phyloP scores from a whole-genome alignment of 179 eudicot species.

The Patellifolia procumbens region DNA sequence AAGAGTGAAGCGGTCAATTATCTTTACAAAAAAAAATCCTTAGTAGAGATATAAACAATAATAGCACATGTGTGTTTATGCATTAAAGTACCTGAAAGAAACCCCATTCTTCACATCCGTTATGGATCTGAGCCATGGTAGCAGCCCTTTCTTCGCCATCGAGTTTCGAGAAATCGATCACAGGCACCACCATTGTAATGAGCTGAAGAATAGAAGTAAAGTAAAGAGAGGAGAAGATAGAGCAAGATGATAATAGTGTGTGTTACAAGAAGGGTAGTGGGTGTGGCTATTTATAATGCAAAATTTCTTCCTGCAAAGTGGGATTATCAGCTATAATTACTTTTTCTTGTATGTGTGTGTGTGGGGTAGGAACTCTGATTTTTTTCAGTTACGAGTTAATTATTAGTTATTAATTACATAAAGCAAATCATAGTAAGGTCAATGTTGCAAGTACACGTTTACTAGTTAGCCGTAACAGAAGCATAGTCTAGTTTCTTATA shows the following conservation, averaged over 20 bases:
- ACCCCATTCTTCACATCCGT: constrained; percentile 90
- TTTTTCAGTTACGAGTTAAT: constrained; percentile 11
- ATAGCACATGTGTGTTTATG: too few species aligned
- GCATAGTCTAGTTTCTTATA: constrained; percentile 23
- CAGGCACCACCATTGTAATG: constrained; percentile 76
- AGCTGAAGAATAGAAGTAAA: background rate
- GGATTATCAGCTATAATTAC: constrained; percentile 21
- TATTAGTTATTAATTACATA: constrained; percentile 33
- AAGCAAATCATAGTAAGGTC: constrained; percentile 28
- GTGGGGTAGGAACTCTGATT: constrained; percentile 27
- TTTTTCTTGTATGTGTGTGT: background rate
- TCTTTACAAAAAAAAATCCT: too few species aligned
- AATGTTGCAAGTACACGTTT: constrained; percentile 26
- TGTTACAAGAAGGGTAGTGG: background rate
- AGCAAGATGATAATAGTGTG: constrained; percentile 16
- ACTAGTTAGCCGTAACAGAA: constrained; percentile 32
- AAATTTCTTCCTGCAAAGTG: constrained; percentile 29
- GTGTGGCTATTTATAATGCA: constrained; percentile 47
- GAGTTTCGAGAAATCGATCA: constrained; percentile 89
- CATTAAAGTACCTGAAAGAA: constrained; percentile 70
- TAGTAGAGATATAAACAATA: too few species aligned
- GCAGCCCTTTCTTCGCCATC: constrained; percentile 71
- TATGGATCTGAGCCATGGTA: constrained; percentile 70
- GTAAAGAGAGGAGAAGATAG: background rate
- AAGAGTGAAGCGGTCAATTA: too few species aligned